These are phyloP conservation scores for bread wheat (Triticum aestivum) DNA, from an alignment of 176 grass and related monocot species.

Conservation along the genomic window DNA sequence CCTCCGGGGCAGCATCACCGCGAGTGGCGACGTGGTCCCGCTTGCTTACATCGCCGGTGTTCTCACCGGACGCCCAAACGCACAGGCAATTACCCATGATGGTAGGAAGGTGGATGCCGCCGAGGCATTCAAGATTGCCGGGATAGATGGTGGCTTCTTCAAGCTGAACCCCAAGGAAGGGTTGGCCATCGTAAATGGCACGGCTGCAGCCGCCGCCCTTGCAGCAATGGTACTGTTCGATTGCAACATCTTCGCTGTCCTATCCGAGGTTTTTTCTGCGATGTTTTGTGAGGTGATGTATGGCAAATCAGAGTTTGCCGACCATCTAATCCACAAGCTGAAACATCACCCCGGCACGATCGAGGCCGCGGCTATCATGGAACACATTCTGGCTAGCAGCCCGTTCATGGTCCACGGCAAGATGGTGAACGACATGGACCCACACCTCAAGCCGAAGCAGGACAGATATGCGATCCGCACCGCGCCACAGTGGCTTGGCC, in stretches of 20 bases:
- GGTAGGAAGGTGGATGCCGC: neutral
- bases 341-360: slow-evolving; percentile 86
- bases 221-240: neutral
- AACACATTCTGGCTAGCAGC: slow-evolving; percentile 70
- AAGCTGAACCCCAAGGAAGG: slow-evolving; percentile 1
- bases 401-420: slow-evolving; percentile 60
- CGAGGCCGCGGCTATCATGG: slow-evolving; percentile 89
- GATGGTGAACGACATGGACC: slow-evolving; percentile 61
- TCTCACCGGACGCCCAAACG: neutral
- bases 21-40: neutral
- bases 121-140: neutral
- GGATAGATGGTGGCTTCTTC: neutral
- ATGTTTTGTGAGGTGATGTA: slow-evolving; percentile 59
- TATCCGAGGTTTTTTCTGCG: neutral
- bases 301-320: slow-evolving; percentile 72
- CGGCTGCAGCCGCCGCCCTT: neutral
- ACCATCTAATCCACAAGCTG: slow-evolving; percentile 83
- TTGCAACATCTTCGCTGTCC: neutral
- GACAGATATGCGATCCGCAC: slow-evolving; percentile 83
- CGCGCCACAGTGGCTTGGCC: slow-evolving; percentile 90
- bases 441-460: slow-evolving; percentile 75
- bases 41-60: neutral
- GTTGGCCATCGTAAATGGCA: neutral
- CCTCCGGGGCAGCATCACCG: neutral
- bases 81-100: neutral